A percentile compares a stretch with the other conserved stretches of the same genome.
Evolutionary conservation across 2,329 filamentous ascomycete genomes (phyloP).

Genomic region (Exophiala spinifera): DNA sequence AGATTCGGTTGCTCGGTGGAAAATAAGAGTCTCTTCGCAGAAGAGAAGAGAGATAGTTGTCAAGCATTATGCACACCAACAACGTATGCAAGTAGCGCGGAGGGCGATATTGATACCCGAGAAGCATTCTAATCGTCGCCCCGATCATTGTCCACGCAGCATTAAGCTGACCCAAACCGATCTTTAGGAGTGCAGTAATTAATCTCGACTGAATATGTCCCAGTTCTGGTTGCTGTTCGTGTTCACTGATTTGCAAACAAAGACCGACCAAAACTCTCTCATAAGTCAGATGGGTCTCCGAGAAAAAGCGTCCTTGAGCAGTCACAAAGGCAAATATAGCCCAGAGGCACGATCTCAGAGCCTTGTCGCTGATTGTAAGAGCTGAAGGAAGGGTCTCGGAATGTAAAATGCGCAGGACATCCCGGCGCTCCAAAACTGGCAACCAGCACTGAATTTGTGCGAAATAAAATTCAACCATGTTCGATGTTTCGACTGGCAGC

Average conservation of each 20-base stretch:
- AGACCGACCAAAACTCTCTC: no score
- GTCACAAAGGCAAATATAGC: constrained; percentile 46
- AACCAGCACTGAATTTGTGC: constrained; percentile 57
- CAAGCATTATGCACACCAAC: constrained; percentile 52
- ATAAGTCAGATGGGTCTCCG: no score
- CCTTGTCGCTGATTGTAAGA: constrained; percentile 30
- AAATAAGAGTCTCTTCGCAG: constrained; percentile 46
- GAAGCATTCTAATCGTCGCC: constrained; percentile 38
- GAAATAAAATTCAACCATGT: constrained; percentile 55
- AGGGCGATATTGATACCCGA: constrained; percentile 43
- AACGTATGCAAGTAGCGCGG: constrained; percentile 41
- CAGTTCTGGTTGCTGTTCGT: constrained; percentile 34
- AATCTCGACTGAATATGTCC: constrained; percentile 43
- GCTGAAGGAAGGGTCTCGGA: not conserved
- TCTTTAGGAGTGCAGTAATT: constrained; percentile 47
- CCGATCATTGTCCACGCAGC: constrained; percentile 54
- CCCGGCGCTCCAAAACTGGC: constrained; percentile 55
- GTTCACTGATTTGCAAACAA: not conserved
- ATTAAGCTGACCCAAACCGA: constrained; percentile 47
- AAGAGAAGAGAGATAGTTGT: constrained; percentile 49
- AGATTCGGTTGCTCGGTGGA: constrained; percentile 33
- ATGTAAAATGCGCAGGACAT: constrained; percentile 55
- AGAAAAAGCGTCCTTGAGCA: not conserved
- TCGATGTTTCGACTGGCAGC: constrained; percentile 38
- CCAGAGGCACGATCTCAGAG: constrained; percentile 41